phyloP scores from a whole-genome alignment of 768 basidiomycete species.

The Mycena leptocephala region DNA sequence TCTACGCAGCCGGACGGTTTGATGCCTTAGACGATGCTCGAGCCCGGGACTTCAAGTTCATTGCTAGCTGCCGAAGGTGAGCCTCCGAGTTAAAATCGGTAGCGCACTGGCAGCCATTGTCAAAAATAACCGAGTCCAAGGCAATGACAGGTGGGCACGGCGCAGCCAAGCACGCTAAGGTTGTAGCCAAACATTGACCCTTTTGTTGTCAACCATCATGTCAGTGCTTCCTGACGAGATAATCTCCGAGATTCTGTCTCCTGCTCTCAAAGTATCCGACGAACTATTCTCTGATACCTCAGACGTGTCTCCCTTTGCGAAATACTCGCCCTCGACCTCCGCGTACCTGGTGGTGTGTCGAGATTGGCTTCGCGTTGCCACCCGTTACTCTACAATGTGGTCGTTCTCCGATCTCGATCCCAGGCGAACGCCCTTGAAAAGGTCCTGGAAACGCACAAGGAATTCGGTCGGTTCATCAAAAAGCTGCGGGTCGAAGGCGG shows the following conservation, averaged over 20 bases:
- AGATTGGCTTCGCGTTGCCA: conserved; percentile 42
- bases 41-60: too few species aligned
- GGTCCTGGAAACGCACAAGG: background rate
- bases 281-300: conserved; percentile 22
- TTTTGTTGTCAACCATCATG: too few species aligned
- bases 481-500: conserved; percentile 42
- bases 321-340: conserved; percentile 15
- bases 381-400: conserved; percentile 40
- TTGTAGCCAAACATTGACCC: too few species aligned
- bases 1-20: too few species aligned
- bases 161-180: too few species aligned
- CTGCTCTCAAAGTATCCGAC: conserved; percentile 28
- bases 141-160: too few species aligned
- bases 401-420: conserved; percentile 31
- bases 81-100: too few species aligned
- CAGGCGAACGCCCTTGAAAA: background rate
- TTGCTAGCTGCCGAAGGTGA: too few species aligned
- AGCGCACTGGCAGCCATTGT: too few species aligned
- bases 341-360: conserved; percentile 39
- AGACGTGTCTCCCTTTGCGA: conserved; percentile 16
- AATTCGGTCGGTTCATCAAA: conserved; percentile 34
- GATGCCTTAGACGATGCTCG: too few species aligned
- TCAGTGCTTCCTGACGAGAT: conserved; percentile 15
- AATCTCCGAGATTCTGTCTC: conserved; percentile 26
- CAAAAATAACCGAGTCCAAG: too few species aligned